phyloP scores from a whole-genome alignment of 805 yeast species.

The Monosporozyma siamensis region DNA sequence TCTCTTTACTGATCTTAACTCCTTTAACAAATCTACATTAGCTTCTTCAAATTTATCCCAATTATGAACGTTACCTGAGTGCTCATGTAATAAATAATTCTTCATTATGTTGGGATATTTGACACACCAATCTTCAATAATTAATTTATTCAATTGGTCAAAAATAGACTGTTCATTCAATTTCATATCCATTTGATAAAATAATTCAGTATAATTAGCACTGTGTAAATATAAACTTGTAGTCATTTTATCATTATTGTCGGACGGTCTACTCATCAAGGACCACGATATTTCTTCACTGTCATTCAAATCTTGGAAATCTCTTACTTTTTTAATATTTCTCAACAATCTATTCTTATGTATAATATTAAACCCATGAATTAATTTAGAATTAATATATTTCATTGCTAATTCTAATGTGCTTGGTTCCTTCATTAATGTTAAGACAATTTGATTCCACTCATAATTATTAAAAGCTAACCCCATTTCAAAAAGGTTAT shows the following conservation, averaged over 20 bases:
- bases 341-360: slow-evolving; percentile 21
- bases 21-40: slow-evolving; percentile 11
- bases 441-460: slow-evolving; percentile 26
- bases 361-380: slow-evolving; percentile 31
- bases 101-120: slow-evolving; percentile 30
- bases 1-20: slow-evolving; percentile 12
- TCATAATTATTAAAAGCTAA: slow-evolving; percentile 27
- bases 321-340: slow-evolving; percentile 4
- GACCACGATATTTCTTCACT: not conserved
- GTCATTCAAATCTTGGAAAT: too few species aligned
- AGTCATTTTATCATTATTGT: not conserved
- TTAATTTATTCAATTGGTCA: slow-evolving; percentile 10
- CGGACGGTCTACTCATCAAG: too few species aligned
- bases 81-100: slow-evolving; percentile 17
- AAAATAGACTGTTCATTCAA: slow-evolving; percentile 4
- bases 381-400: slow-evolving; percentile 26
- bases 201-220: not conserved
- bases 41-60: slow-evolving; percentile 20
- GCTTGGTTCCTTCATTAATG: slow-evolving; percentile 18
- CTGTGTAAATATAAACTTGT: not conserved
- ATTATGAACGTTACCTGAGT: slow-evolving; percentile 13
- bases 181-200: not conserved
- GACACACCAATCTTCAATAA: not conserved
- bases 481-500: slow-evolving; percentile 16
- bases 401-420: slow-evolving; percentile 27